Percentiles rank a stretch among this genome's conserved stretches.
Evolutionary conservation across 495 filamentous ascomycete species (phyloP).

Genomic region (Extremus antarcticus): DNA sequence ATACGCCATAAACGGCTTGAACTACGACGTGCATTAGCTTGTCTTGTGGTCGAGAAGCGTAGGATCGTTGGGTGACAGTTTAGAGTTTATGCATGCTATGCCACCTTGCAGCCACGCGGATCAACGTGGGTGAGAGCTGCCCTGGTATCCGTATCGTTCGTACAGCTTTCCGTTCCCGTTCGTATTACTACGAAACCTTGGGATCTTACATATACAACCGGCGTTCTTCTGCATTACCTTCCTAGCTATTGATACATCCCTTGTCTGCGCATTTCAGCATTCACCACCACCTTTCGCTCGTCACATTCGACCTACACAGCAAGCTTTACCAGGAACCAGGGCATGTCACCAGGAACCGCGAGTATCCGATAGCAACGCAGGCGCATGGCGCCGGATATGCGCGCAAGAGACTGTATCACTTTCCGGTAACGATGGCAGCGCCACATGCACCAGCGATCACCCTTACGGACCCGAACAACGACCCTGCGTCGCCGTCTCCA

Average conservation of each 20-base stretch:
- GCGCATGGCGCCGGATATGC: background rate
- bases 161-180: background rate
- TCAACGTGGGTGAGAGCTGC: too few species aligned
- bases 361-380: background rate
- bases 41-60: too few species aligned
- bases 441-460: constrained; percentile 31
- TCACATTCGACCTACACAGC: background rate
- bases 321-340: too few species aligned
- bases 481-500: constrained; percentile 17
- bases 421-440: constrained; percentile 27
- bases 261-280: too few species aligned
- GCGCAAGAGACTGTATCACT: background rate
- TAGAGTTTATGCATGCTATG: too few species aligned
- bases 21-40: too few species aligned
- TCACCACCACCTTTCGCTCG: background rate
- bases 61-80: too few species aligned
- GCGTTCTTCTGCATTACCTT: background rate
- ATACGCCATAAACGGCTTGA: too few species aligned
- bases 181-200: background rate
- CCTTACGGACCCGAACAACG: constrained; percentile 31
- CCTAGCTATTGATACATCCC: background rate
- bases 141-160: background rate
- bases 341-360: background rate
- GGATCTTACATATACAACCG: background rate
- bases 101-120: too few species aligned